Evolutionary conservation across 305 asterid species (phyloP).

Genomic region (Coffea humblotiana): DNA sequence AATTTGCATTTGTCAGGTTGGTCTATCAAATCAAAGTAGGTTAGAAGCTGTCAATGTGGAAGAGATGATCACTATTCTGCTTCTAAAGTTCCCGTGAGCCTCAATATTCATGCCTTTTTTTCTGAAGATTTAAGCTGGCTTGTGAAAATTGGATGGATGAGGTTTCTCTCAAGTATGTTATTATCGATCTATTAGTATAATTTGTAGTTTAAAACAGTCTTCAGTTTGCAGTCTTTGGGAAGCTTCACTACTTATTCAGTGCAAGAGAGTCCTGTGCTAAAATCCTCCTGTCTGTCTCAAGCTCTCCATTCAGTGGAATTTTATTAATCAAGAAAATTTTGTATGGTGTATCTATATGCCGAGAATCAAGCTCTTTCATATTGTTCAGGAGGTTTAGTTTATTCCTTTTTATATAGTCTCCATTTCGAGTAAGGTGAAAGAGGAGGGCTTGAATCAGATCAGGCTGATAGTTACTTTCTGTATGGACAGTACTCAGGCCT

Average conservation of each 20-base stretch:
- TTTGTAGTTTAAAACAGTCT: neutral
- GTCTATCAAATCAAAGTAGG: neutral
- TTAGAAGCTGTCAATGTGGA: neutral
- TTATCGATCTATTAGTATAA: neutral
- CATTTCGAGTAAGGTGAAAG: neutral
- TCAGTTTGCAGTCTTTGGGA: neutral
- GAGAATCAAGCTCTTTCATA: too few relatives aligned
- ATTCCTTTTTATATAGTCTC: too few relatives aligned
- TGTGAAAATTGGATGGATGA: neutral
- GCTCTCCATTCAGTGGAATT: neutral
- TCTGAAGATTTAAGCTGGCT: constrained; percentile 2
- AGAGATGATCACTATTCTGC: neutral
- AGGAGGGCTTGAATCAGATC: neutral
- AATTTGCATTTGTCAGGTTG: neutral
- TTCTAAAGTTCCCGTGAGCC: neutral
- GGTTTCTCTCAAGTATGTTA: neutral
- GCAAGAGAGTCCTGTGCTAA: neutral
- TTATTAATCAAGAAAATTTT: neutral
- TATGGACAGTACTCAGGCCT: neutral
- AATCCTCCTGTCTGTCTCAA: neutral
- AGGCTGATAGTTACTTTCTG: neutral
- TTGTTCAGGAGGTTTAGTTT: too few relatives aligned
- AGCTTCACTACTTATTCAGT: neutral
- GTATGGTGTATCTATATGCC: neutral
- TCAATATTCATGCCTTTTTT: neutral